These are phyloP conservation scores for Aegilops longissima DNA, from an alignment of 176 grass and related monocot genomes.

Conservation along the genomic window DNA sequence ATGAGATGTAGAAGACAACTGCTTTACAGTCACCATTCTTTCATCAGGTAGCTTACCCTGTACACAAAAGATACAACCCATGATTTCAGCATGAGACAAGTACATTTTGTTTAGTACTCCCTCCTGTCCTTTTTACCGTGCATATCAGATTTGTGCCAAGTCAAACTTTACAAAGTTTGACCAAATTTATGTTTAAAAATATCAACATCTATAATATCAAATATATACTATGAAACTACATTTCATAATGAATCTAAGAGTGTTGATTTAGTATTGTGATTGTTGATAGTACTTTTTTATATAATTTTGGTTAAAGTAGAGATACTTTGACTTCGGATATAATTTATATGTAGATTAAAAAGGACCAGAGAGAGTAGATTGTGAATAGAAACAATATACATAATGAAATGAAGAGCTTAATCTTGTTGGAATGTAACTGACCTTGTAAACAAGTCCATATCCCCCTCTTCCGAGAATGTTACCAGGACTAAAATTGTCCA, in stretches of 20 bases:
- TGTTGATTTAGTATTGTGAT: too few species aligned
- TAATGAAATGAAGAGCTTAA: background rate
- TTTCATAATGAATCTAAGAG: too few species aligned
- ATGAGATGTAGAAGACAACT: constrained; percentile 42
- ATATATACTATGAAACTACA: too few species aligned
- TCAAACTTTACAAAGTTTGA: too few species aligned
- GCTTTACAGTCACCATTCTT: constrained; percentile 51
- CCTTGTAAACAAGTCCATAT: constrained; percentile 52
- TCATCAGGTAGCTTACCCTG: constrained; percentile 51
- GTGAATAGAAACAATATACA: background rate
- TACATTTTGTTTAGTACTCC: background rate
- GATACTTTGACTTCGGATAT: too few species aligned
- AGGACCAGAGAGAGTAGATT: background rate
- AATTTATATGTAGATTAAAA: too few species aligned
- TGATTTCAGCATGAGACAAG: background rate
- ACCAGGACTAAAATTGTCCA: constrained; percentile 36
- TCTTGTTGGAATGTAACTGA: background rate
- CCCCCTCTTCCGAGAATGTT: constrained; percentile 57
- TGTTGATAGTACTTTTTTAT: too few species aligned
- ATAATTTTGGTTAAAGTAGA: too few species aligned
- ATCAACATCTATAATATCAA: too few species aligned
- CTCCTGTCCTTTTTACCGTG: too few species aligned
- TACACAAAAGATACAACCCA: background rate
- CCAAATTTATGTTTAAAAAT: too few species aligned
- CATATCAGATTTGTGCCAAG: too few species aligned